Evolutionary conservation across 305 asterid species (phyloP).

Genomic region (Fraxinus paxiana): DNA sequence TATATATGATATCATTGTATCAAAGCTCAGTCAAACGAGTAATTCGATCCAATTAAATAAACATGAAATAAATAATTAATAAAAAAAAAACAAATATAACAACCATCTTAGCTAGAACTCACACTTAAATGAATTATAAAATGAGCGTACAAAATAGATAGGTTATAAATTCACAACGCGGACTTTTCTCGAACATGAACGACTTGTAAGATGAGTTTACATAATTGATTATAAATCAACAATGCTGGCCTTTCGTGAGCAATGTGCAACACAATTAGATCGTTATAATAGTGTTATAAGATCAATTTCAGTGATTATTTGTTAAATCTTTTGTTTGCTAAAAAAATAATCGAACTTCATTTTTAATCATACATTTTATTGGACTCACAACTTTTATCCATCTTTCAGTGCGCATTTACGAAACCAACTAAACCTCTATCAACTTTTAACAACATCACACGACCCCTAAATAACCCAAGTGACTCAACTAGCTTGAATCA

Average conservation of each 20-base stretch:
- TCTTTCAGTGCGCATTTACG: background rate
- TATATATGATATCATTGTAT: too few species aligned
- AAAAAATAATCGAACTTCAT: background rate
- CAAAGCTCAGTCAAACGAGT: background rate
- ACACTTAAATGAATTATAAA: background rate
- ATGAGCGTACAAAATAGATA: background rate
- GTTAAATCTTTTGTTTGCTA: background rate
- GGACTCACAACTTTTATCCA: background rate
- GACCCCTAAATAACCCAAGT: background rate
- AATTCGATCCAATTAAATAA: too few species aligned
- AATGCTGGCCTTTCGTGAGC: background rate
- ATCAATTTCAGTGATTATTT: background rate
- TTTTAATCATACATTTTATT: too few species aligned
- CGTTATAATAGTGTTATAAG: background rate
- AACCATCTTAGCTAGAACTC: background rate
- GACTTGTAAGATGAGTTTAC: background rate
- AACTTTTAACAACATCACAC: background rate
- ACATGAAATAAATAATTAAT: too few species aligned
- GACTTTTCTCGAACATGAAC: background rate
- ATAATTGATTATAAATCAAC: background rate
- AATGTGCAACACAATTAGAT: background rate
- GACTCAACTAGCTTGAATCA: background rate
- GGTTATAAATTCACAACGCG: background rate
- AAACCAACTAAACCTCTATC: background rate
- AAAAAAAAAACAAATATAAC: too few species aligned